Evolutionary conservation across 2,329 filamentous ascomycete genomes (phyloP), one percentile per base, ranked within the genome.

Genomic region (Falciphora oryzae): DNA sequence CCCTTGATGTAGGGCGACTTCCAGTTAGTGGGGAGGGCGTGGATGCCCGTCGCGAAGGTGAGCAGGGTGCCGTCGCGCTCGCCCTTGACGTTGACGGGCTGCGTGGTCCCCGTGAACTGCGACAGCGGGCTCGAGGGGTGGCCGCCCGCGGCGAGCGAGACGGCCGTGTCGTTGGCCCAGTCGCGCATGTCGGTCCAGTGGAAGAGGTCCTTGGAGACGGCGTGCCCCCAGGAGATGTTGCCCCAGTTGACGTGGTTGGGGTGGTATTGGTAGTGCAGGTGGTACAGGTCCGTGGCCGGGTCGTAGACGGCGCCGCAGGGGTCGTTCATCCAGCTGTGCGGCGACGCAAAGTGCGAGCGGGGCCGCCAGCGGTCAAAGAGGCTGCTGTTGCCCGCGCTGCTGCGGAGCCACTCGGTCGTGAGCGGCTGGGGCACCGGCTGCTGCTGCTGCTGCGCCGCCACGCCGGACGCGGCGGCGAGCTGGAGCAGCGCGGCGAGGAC

Each of bases 171-270:
- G 32, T 61, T 50, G 8, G 5, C 35, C 59, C 59, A 61, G 0
- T 25, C 59, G 7, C 59, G 4, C 25, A 61, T 25, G 67, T 89
- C 87, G 0, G 75, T 77, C 86, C 86, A 89, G 64, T 83, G 81
- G 69, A 86, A 88, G 2, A 89, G 74, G 69, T 89, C 86, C 25
- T 74, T 70, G 25, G 82, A 85, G 2, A 85, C 88, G 2, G 85
- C 85, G 69, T 89, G 86, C 2, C 83, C 83, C 80, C 79, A 82
- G 25, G 74, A 76, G 63, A 80, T 76, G 67, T 77, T 73, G 8
- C 73, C 75, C 77, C 77, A 79, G 56, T 73, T 71, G 38, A 70
- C 74, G 0, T 71, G 73, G 11, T 73, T 72, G 1, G 77, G 76
- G 53, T 78, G 79, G 71, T 77, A 84, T 70, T 85, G 82, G 70